Evolutionary conservation across 2,329 filamentous ascomycete genomes (phyloP).

Genomic region (Colletotrichum camelliae): DNA sequence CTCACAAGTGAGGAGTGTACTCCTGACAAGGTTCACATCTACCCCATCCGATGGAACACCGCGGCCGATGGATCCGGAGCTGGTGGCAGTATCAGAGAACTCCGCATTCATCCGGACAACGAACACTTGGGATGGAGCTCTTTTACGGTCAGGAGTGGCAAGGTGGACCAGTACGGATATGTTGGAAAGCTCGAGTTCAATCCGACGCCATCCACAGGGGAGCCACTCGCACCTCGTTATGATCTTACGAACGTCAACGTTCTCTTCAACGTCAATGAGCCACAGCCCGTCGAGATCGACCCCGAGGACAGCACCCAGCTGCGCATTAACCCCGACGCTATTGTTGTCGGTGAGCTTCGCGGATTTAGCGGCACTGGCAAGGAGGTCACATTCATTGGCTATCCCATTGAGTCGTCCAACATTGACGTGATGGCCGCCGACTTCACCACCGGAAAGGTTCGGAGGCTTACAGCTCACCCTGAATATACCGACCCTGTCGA

Average conservation of each 20-base stretch:
- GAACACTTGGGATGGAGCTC: constrained; percentile 43
- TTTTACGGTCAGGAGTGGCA: constrained; percentile 24
- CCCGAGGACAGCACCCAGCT: constrained; percentile 23
- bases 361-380: constrained; percentile 42
- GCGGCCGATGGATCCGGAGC: constrained; percentile 30
- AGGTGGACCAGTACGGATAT: constrained; percentile 29
- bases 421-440: constrained; percentile 45
- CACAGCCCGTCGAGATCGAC: not conserved
- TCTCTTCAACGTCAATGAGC: constrained; percentile 28
- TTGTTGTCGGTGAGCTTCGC: constrained; percentile 44
- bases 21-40: constrained; percentile 37
- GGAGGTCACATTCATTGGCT: constrained; percentile 41
- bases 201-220: constrained; percentile 29
- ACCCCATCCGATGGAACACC: constrained; percentile 42
- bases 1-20: constrained; percentile 40
- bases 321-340: constrained; percentile 30
- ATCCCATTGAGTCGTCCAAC: constrained; percentile 42
- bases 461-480: constrained; percentile 42
- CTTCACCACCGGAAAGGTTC: constrained; percentile 38
- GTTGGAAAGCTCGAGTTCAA: constrained; percentile 43
- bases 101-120: constrained; percentile 46
- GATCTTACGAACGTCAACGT: constrained; percentile 40
- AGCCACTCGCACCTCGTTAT: constrained; percentile 33
- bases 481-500: constrained; percentile 45
- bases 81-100: constrained; percentile 38